Conservation (phyloP, 2,329 filamentous ascomycete species). For the Cytospora schulzeri region DNA sequence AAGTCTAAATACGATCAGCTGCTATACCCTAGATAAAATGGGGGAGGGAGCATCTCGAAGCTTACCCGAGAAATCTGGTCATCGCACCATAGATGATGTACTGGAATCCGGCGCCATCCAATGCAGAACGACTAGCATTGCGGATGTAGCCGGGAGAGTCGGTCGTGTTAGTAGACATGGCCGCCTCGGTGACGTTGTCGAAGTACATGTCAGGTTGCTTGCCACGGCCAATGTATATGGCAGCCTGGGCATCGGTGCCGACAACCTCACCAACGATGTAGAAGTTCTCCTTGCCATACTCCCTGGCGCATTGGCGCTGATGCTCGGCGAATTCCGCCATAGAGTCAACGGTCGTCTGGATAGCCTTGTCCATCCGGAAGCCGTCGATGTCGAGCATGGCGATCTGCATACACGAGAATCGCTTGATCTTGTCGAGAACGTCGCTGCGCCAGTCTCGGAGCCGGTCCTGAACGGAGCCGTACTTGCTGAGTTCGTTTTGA, state of each 20-base stretch:
- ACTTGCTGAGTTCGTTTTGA: slow-evolving; percentile 66
- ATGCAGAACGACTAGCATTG: slow-evolving; percentile 50
- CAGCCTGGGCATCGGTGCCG: slow-evolving; percentile 60
- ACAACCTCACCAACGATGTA: slow-evolving; percentile 67
- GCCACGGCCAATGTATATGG: slow-evolving; percentile 63
- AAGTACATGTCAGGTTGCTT: slow-evolving; percentile 56
- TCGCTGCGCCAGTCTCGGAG: slow-evolving; percentile 64
- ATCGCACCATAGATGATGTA: slow-evolving; percentile 64
- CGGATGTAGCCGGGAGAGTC: slow-evolving; percentile 53
- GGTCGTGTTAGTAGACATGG: slow-evolving; percentile 48
- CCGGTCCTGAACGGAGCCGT: slow-evolving; percentile 68
- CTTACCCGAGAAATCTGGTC: slow-evolving; percentile 62
- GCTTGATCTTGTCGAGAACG: slow-evolving; percentile 58
- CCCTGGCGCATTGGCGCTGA: slow-evolving; percentile 58
- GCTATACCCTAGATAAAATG: too few species aligned
- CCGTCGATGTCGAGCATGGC: slow-evolving; percentile 66
- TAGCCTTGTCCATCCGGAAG: slow-evolving; percentile 68
- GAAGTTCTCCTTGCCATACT: slow-evolving; percentile 63
- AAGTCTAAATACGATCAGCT: slow-evolving; percentile 34
- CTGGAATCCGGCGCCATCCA: slow-evolving; percentile 64
- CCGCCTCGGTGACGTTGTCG: slow-evolving; percentile 48
- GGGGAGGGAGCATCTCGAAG: slow-evolving; percentile 51
- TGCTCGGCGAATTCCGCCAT: slow-evolving; percentile 59
- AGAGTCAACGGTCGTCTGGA: slow-evolving; percentile 64
- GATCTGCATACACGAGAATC: slow-evolving; percentile 66